Evolutionary conservation across 495 filamentous ascomycete species (phyloP).

Genomic region (Trichoderma reesei): DNA sequence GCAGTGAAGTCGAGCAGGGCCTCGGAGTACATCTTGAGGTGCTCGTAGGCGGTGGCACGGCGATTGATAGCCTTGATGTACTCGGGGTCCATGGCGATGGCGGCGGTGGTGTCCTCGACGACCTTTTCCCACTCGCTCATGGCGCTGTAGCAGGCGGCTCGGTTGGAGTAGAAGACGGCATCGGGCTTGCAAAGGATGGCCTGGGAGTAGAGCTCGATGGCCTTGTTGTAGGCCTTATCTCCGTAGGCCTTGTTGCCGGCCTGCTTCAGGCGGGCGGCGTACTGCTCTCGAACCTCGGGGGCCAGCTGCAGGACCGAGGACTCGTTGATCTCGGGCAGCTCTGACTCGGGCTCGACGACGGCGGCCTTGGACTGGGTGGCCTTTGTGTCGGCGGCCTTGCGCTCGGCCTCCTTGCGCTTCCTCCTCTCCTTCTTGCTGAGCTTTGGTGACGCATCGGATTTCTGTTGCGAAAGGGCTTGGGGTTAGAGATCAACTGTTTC

Average conservation of each 20-base stretch:
- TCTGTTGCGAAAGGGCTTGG: slow-evolving; percentile 14
- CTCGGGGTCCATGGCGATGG: slow-evolving; percentile 81
- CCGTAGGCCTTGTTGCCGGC: slow-evolving; percentile 96
- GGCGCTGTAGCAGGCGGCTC: slow-evolving; percentile 94
- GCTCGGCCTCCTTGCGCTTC: slow-evolving; percentile 64
- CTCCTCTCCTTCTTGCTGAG: slow-evolving; percentile 46
- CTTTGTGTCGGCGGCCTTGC: slow-evolving; percentile 45
- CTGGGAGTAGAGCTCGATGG: slow-evolving; percentile 89
- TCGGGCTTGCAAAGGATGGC: slow-evolving; percentile 96
- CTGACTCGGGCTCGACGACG: slow-evolving; percentile 57
- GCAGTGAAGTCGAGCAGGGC: slow-evolving; percentile 96
- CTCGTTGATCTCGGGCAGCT: slow-evolving; percentile 81
- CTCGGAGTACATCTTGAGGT: slow-evolving; percentile 80
- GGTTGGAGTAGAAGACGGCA: slow-evolving; percentile 96
- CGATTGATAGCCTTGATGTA: slow-evolving; percentile 98
- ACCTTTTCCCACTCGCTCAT: slow-evolving; percentile 89
- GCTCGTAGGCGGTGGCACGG: slow-evolving; percentile 91
- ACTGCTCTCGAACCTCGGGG: slow-evolving; percentile 68
- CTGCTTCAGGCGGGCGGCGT: slow-evolving; percentile 82
- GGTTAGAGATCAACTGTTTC: neutral
- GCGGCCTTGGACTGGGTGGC: slow-evolving; percentile 35
- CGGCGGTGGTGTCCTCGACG: slow-evolving; percentile 91
- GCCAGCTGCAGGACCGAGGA: slow-evolving; percentile 57
- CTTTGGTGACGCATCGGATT: slow-evolving; percentile 27
- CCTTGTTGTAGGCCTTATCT: slow-evolving; percentile 77